Conservation (phyloP, 768 basidiomycete species). For the Pulveroboletus sp. region DNA sequence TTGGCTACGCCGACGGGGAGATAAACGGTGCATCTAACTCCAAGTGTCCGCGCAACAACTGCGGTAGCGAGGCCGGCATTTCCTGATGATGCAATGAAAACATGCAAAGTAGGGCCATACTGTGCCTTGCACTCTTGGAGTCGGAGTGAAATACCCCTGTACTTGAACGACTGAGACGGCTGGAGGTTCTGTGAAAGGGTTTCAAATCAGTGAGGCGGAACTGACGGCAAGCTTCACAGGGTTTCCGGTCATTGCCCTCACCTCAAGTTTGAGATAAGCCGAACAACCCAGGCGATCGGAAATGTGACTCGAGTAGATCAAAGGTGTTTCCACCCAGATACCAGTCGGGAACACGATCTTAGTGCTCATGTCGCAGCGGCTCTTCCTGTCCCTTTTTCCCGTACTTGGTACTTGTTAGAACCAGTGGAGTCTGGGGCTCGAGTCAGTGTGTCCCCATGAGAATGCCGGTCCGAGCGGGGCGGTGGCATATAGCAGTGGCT, state of each 20-base stretch:
- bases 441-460: background rate
- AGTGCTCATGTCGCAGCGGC: slow-evolving; percentile 4
- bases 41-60: slow-evolving; percentile 50
- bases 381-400: background rate
- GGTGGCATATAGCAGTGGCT: no score
- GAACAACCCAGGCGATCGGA: slow-evolving; percentile 48
- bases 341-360: background rate
- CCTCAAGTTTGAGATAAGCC: slow-evolving; percentile 73
- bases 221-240: background rate
- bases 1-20: slow-evolving; percentile 51
- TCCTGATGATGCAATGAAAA: slow-evolving; percentile 72
- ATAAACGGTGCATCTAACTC: slow-evolving; percentile 61
- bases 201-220: background rate
- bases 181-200: slow-evolving; percentile 56
- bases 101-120: slow-evolving; percentile 52
- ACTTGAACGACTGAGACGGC: slow-evolving; percentile 73
- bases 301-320: slow-evolving; percentile 55
- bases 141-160: slow-evolving; percentile 63
- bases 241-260: slow-evolving; percentile 22
- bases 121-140: slow-evolving; percentile 45
- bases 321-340: slow-evolving; percentile 61
- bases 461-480: background rate
- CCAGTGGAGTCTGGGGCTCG: background rate
- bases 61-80: slow-evolving; percentile 77
- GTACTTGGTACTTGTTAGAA: background rate